A percentile compares a stretch with the other conserved stretches of the same genome.
Conservation (phyloP, 2,329 filamentous ascomycete genomes). For the Cordyceps javanica region DNA sequence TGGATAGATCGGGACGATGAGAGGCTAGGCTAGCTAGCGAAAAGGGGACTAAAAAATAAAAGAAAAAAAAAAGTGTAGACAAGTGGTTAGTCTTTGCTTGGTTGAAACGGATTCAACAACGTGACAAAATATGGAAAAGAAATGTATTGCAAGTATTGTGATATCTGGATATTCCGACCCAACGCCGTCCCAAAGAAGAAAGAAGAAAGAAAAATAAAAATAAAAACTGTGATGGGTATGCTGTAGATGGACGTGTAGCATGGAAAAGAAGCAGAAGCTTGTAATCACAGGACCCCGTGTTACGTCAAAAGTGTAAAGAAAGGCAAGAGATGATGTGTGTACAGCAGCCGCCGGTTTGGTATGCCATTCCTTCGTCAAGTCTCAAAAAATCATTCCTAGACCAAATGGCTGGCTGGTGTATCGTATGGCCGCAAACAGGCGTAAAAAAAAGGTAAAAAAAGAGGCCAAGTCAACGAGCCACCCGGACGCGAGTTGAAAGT, state of each 20-base stretch:
- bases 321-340: background rate
- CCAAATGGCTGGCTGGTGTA: background rate
- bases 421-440: background rate
- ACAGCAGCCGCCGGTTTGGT: background rate
- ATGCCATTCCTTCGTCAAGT: background rate
- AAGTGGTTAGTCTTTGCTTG: no score
- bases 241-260: background rate
- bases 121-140: background rate
- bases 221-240: background rate
- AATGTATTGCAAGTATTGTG: slow-evolving; percentile 3
- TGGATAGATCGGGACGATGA: slow-evolving; percentile 1
- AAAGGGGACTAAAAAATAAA: background rate
- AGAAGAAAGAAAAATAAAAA: background rate
- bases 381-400: background rate
- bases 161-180: background rate
- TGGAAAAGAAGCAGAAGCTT: background rate
- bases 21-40: background rate
- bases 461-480: background rate
- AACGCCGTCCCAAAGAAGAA: background rate
- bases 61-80: background rate
- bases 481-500: background rate
- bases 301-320: background rate
- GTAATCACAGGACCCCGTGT: background rate
- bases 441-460: no score
- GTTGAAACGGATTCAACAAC: no score